A percentile compares a stretch with the other conserved stretches of the same genome.
These are phyloP conservation scores for Pythium phragmiticola DNA, from an alignment of 352 stramenopile genomes.

Conservation along the genomic window DNA sequence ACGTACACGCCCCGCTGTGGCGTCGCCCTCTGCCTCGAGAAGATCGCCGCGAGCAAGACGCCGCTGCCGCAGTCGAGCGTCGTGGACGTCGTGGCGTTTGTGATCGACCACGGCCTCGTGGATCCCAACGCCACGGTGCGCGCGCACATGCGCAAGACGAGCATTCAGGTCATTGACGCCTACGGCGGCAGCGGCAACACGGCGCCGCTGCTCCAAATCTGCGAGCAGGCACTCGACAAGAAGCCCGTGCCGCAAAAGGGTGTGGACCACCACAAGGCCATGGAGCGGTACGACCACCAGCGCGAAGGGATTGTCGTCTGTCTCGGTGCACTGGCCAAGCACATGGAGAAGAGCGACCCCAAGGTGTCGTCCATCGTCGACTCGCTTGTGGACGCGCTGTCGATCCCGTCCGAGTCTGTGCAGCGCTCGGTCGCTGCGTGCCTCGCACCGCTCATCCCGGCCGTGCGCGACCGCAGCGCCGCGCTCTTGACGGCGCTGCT, in stretches of 20 bases:
- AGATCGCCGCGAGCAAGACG: conserved; percentile 40
- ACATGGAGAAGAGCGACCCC: conserved; percentile 87
- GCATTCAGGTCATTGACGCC: conserved; percentile 73
- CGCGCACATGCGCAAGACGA: conserved; percentile 83
- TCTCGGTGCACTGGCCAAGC: conserved; percentile 85
- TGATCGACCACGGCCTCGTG: conserved; percentile 75
- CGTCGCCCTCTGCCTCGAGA: conserved; percentile 77
- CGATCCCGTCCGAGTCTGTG: conserved; percentile 92
- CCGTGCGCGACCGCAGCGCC: conserved; percentile 73
- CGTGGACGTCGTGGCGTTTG: conserved; percentile 69
- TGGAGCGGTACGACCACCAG: conserved; percentile 82
- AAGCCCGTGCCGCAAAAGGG: conserved; percentile 52
- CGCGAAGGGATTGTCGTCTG: conserved; percentile 90
- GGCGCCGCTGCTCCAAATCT: conserved; percentile 58
- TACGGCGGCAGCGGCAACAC: conserved; percentile 72
- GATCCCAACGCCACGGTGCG: conserved; percentile 73
- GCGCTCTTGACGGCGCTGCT: conserved; percentile 78
- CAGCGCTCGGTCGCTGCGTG: conserved; percentile 91
- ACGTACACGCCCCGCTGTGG: conserved; percentile 70
- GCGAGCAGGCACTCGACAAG: conserved; percentile 72
- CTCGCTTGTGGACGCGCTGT: conserved; percentile 83
- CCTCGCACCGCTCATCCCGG: conserved; percentile 86
- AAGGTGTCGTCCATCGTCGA: conserved; percentile 90
- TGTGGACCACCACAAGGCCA: conserved; percentile 32
- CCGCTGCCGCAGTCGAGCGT: conserved; percentile 60